These are phyloP conservation scores for Kazachstania martiniae DNA, from an alignment of 805 yeast species.

Conservation along the genomic window DNA sequence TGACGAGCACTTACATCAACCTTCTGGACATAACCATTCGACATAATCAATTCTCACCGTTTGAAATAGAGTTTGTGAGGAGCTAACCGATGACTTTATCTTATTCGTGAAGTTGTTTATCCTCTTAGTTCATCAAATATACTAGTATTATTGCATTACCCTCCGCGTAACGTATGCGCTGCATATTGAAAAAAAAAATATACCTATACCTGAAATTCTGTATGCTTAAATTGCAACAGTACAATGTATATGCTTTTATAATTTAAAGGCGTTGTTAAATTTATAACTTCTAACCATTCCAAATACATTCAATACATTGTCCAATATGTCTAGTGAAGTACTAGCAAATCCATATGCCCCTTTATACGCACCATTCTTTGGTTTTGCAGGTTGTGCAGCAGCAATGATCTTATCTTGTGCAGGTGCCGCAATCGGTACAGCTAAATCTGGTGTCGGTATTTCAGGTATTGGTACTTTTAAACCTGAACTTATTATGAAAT, in stretches of 20 bases:
- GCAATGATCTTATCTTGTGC: slow-evolving; percentile 86
- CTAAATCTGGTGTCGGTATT: slow-evolving; percentile 96
- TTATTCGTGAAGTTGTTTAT: too few relatives aligned
- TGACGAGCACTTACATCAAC: slow-evolving; percentile 15
- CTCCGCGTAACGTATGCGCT: too few relatives aligned
- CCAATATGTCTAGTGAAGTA: slow-evolving; percentile 6
- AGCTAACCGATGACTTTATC: too few relatives aligned
- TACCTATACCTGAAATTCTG: too few relatives aligned
- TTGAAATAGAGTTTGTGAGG: too few relatives aligned
- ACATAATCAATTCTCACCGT: too few relatives aligned
- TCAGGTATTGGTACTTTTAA: slow-evolving; percentile 96
- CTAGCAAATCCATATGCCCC: slow-evolving; percentile 57
- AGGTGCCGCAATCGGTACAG: slow-evolving; percentile 99
- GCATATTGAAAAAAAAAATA: too few relatives aligned
- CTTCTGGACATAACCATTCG: background rate
- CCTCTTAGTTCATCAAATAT: too few relatives aligned
- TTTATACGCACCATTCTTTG: slow-evolving; percentile 91
- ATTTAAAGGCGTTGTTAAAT: too few relatives aligned
- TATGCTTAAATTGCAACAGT: too few relatives aligned
- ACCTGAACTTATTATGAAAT: slow-evolving; percentile 94
- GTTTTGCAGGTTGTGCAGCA: slow-evolving; percentile 93
- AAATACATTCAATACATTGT: background rate
- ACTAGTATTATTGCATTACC: too few relatives aligned
- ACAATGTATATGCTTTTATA: too few relatives aligned
- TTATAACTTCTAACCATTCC: slow-evolving; percentile 10